These are phyloP conservation scores for Sanghuangporus sanghuang DNA, from an alignment of 1,284 basidiomycete genomes.

Conservation along the genomic window DNA sequence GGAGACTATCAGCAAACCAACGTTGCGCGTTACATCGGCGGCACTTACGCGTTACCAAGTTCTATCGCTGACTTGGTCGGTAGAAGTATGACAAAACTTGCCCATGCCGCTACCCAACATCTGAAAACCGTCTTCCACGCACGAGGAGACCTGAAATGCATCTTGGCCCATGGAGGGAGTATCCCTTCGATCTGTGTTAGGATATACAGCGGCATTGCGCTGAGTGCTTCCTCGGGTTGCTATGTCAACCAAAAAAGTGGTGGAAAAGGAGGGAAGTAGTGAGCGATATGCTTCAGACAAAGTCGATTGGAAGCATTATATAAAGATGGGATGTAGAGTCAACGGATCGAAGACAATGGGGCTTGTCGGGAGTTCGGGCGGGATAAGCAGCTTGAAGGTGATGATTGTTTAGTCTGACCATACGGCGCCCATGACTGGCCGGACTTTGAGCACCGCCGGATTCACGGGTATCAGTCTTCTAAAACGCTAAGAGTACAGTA, in stretches of 20 bases:
- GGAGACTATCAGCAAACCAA: not conserved
- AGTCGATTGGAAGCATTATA: not conserved
- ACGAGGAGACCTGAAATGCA: not conserved
- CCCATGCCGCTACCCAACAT: constrained; percentile 26
- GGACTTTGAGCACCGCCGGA: not conserved
- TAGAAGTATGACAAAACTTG: constrained; percentile 23
- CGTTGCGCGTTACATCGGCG: not conserved
- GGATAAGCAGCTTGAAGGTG: not conserved
- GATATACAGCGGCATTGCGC: not conserved
- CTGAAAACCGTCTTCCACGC: constrained; percentile 23
- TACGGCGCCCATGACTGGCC: not conserved
- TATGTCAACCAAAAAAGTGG: too few species aligned
- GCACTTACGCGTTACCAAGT: constrained; percentile 26
- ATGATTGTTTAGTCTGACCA: not conserved
- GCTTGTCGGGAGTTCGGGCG: not conserved
- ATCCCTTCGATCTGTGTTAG: not conserved
- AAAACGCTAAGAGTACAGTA: too few species aligned
- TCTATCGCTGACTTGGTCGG: constrained; percentile 21
- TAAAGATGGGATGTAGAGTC: not conserved
- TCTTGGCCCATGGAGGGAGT: not conserved
- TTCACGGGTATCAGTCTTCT: not conserved
- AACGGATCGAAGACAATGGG: not conserved
- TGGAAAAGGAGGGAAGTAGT: not conserved
- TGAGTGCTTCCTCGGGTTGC: too few species aligned
- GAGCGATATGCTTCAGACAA: not conserved